Percentiles rank a stretch among this genome's conserved stretches.
Evolutionary conservation across 1,284 basidiomycete species (phyloP).

Genomic region (Papiliotrema flavescens): DNA sequence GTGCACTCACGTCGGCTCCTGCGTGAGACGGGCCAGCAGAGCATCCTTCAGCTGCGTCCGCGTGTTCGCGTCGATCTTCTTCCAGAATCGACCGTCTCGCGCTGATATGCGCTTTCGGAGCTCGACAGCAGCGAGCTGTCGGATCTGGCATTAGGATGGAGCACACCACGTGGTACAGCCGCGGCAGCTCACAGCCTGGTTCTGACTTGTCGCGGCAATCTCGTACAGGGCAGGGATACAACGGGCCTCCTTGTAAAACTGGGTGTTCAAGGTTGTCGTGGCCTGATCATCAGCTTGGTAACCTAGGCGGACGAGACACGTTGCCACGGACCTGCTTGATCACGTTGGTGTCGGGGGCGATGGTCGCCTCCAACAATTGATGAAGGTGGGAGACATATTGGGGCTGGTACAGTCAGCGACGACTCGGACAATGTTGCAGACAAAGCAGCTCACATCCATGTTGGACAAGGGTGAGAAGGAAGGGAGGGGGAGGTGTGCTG

Average conservation of each 20-base stretch:
- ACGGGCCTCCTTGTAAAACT: conserved; percentile 84
- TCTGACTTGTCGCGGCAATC: conserved; percentile 79
- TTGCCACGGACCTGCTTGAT: conserved; percentile 72
- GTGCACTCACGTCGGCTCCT: conserved; percentile 67
- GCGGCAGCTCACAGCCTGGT: conserved; percentile 53
- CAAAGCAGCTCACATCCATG: conserved; percentile 1
- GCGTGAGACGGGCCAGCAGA: conserved; percentile 73
- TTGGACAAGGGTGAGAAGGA: background rate
- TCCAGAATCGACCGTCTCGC: conserved; percentile 82
- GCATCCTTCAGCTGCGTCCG: conserved; percentile 82
- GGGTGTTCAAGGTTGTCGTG: conserved; percentile 82
- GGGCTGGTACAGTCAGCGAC: conserved; percentile 19
- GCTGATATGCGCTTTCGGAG: conserved; percentile 84
- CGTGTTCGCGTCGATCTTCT: conserved; percentile 64
- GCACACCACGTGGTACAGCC: background rate
- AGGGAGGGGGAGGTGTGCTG: background rate
- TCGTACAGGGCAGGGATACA: conserved; percentile 89
- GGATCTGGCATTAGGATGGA: conserved; percentile 58
- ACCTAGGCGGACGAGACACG: background rate
- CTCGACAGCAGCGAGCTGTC: conserved; percentile 98
- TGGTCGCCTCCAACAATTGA: conserved; percentile 76
- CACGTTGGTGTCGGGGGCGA: conserved; percentile 76
- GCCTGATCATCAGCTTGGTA: conserved; percentile 57
- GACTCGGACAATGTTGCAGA: background rate
- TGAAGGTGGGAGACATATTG: conserved; percentile 64